Conservation (phyloP, 371 early-diverging fungal species). For the Mucor sp. region DNA sequence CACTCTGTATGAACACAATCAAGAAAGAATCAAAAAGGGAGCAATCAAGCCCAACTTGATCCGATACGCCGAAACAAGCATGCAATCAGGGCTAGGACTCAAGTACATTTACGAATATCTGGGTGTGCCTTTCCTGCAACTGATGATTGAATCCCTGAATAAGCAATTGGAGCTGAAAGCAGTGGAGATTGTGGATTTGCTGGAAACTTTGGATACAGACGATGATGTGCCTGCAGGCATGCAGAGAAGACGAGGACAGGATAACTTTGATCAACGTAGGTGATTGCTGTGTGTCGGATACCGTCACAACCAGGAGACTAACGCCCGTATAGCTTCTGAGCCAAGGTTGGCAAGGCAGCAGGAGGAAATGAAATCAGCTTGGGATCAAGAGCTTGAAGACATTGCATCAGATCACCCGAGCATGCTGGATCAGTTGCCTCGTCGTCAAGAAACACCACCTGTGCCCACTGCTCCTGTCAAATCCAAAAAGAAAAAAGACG, state of each 20-base stretch:
- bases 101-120: slow-evolving; percentile 64
- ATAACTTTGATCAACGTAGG: slow-evolving; percentile 51
- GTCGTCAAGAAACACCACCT: slow-evolving; percentile 36
- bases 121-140: slow-evolving; percentile 64
- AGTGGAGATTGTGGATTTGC: slow-evolving; percentile 41
- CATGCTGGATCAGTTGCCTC: slow-evolving; percentile 5
- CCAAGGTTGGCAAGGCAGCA: slow-evolving; percentile 38
- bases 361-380: slow-evolving; percentile 37
- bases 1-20: slow-evolving; percentile 45
- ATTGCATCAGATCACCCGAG: slow-evolving; percentile 35
- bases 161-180: slow-evolving; percentile 56
- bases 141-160: slow-evolving; percentile 59
- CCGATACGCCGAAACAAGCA: slow-evolving; percentile 62
- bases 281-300: not conserved
- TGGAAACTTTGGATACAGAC: slow-evolving; percentile 31
- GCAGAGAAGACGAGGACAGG: slow-evolving; percentile 42
- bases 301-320: not conserved
- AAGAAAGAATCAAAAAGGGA: slow-evolving; percentile 42
- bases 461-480: slow-evolving; percentile 48
- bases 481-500: slow-evolving; percentile 29
- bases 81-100: slow-evolving; percentile 64
- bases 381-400: slow-evolving; percentile 44
- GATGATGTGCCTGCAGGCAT: slow-evolving; percentile 44
- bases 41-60: slow-evolving; percentile 59
- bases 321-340: slow-evolving; percentile 27